Evolutionary conservation across 805 yeast genomes (phyloP).

Genomic region (Ogataea methylovora): DNA sequence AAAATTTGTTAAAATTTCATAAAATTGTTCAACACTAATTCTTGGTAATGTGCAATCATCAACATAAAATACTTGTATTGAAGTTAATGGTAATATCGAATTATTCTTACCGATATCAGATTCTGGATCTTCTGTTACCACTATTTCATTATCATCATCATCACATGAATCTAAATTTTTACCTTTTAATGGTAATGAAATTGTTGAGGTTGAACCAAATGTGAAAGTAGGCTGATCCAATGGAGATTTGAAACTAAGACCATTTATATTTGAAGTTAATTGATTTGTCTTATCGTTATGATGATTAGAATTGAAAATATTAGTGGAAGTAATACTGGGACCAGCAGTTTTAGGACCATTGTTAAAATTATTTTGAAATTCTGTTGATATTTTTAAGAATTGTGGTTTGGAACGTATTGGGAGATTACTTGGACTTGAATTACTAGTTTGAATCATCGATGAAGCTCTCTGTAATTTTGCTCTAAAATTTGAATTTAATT

Average conservation of each 20-base stretch:
- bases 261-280: constrained; percentile 18
- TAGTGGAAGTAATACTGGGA: too few relatives aligned
- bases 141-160: too few relatives aligned
- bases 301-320: too few relatives aligned
- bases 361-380: constrained; percentile 1
- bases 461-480: constrained; percentile 20
- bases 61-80: constrained; percentile 34
- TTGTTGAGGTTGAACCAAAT: too few relatives aligned
- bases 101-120: constrained; percentile 4
- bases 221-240: too few relatives aligned
- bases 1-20: constrained; percentile 40
- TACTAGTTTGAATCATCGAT: constrained; percentile 11
- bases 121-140: too few relatives aligned
- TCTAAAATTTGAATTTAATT: constrained; percentile 10
- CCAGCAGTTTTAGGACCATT: too few relatives aligned
- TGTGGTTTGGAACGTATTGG: not conserved
- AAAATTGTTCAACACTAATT: constrained; percentile 51
- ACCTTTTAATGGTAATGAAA: too few relatives aligned
- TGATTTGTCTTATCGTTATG: constrained; percentile 20
- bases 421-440: too few relatives aligned
- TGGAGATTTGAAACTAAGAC: constrained; percentile 9
- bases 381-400: constrained; percentile 6
- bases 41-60: constrained; percentile 63
- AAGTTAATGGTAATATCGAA: constrained; percentile 20
- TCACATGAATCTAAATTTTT: too few relatives aligned